A percentile compares a stretch with the other conserved stretches of the same genome.
Evolutionary conservation across 148 eudicot genomes (phyloP).

Genomic region (Vaccinium vitisidaea): DNA sequence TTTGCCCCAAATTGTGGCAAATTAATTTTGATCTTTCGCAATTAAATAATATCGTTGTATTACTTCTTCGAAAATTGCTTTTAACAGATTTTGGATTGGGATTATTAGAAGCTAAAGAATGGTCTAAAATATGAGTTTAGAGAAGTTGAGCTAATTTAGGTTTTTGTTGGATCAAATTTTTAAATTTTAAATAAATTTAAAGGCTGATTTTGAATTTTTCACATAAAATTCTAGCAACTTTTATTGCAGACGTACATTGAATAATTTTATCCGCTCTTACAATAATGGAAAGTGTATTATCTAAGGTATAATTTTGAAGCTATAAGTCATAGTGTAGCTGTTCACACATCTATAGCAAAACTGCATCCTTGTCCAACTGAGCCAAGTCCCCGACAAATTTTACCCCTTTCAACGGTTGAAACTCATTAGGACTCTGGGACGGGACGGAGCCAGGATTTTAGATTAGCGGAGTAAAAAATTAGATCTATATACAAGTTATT

Average conservation of each 20-base stretch:
- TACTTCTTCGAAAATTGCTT: neutral
- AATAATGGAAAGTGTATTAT: neutral
- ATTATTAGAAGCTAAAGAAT: neutral
- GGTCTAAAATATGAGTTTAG: neutral
- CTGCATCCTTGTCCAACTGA: too few relatives aligned
- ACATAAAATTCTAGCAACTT: too few relatives aligned
- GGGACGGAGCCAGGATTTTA: neutral
- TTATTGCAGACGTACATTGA: neutral
- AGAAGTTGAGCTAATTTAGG: neutral
- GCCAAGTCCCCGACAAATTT: too few relatives aligned
- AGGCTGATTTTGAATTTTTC: neutral
- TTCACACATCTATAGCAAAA: neutral
- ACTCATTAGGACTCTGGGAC: neutral
- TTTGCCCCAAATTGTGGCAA: too few relatives aligned
- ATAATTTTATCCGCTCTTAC: neutral
- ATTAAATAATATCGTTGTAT: too few relatives aligned
- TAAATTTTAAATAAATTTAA: neutral
- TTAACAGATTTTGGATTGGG: too few relatives aligned
- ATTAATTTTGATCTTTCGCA: too few relatives aligned
- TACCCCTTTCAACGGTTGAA: too few relatives aligned
- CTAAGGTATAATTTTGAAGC: neutral
- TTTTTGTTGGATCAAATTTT: neutral
- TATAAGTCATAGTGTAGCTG: neutral
- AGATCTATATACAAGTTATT: too few relatives aligned
- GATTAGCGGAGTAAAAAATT: too few relatives aligned